Evolutionary conservation across 2,329 filamentous ascomycete species (phyloP).

Genomic region (Alternaria angustiovoidea): DNA sequence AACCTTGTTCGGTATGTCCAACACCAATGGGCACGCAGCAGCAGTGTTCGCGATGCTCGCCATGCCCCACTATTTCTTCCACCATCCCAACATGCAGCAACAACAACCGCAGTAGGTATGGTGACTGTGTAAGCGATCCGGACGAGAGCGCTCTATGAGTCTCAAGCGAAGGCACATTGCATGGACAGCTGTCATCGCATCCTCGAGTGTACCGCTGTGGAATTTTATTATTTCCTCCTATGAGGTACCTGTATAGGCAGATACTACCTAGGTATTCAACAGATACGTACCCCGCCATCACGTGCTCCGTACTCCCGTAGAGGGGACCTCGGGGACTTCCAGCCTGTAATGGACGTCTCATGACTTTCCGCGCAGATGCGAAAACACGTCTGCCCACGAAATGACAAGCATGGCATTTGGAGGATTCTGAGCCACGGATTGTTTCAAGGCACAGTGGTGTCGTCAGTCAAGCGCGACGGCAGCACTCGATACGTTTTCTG

Average conservation of each 20-base stretch:
- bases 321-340: neutral
- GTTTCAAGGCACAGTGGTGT: slow-evolving; percentile 24
- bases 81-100: slow-evolving; percentile 32
- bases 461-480: neutral
- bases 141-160: slow-evolving; percentile 15
- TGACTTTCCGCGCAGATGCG: neutral
- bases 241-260: neutral
- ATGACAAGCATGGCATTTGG: neutral
- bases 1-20: slow-evolving; percentile 3
- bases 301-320: neutral
- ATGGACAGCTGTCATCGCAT: slow-evolving; percentile 22
- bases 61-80: slow-evolving; percentile 31
- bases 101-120: slow-evolving; percentile 28
- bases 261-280: neutral
- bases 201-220: slow-evolving; percentile 4
- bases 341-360: neutral
- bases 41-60: slow-evolving; percentile 20
- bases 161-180: slow-evolving; percentile 2
- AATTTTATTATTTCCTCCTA: slow-evolving; percentile 4
- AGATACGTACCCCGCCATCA: slow-evolving; percentile 7
- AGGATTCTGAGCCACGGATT: slow-evolving; percentile 8
- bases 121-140: slow-evolving; percentile 22
- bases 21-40: slow-evolving; percentile 34
- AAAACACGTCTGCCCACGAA: neutral
- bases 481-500: slow-evolving; percentile 27